These are phyloP conservation scores for Grifola frondosa DNA, from an alignment of 1,284 basidiomycete species.

Conservation along the genomic window DNA sequence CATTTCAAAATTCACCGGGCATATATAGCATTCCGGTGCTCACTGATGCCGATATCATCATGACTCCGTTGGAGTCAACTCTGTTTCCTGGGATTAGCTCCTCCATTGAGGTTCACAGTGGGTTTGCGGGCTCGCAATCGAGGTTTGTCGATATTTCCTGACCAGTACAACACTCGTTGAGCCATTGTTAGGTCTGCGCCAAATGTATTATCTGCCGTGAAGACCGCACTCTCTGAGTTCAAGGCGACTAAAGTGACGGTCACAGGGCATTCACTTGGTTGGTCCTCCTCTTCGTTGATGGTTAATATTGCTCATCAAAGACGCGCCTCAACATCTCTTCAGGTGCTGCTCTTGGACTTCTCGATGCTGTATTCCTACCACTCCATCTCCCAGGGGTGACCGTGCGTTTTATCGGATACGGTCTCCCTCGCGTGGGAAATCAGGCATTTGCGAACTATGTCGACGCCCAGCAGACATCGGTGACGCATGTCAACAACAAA, in stretches of 20 bases:
- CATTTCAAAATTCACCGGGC: too few relatives aligned
- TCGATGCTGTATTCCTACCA: slow-evolving; percentile 47
- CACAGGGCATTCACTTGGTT: slow-evolving; percentile 44
- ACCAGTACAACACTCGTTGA: too few relatives aligned
- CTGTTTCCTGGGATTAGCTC: slow-evolving; percentile 58
- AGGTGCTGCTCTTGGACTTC: slow-evolving; percentile 47
- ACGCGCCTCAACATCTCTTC: background rate
- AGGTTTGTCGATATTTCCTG: slow-evolving; percentile 34
- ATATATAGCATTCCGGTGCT: slow-evolving; percentile 30
- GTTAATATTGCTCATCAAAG: background rate
- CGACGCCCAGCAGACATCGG: slow-evolving; percentile 37
- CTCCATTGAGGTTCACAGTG: slow-evolving; percentile 51
- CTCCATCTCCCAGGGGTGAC: slow-evolving; percentile 40
- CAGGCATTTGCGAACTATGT: slow-evolving; percentile 58
- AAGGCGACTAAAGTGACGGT: slow-evolving; percentile 32
- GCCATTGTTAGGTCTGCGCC: slow-evolving; percentile 24
- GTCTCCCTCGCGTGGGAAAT: slow-evolving; percentile 64
- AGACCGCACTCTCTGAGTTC: slow-evolving; percentile 30
- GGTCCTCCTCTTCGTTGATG: slow-evolving; percentile 21
- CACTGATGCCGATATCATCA: slow-evolving; percentile 34
- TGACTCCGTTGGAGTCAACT: slow-evolving; percentile 23
- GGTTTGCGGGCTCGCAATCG: slow-evolving; percentile 54
- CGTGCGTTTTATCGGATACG: slow-evolving; percentile 44
- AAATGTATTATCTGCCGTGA: slow-evolving; percentile 35
- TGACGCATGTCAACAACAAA: slow-evolving; percentile 34